These are phyloP conservation scores for Coemansia nantahalensis DNA, from an alignment of 192 early-diverging fungal species.

Conservation along the genomic window DNA sequence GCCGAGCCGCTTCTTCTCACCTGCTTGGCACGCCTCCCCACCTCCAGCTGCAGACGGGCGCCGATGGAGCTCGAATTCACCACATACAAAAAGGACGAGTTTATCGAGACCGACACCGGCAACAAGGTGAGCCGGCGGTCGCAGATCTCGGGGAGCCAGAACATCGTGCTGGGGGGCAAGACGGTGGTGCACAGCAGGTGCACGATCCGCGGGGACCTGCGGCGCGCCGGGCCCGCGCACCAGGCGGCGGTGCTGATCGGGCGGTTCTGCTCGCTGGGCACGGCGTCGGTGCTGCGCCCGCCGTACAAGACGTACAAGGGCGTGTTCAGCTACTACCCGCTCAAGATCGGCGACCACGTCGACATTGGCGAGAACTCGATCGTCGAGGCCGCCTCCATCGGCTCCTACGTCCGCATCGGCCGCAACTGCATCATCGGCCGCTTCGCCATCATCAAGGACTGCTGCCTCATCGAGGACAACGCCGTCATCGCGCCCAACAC, in stretches of 20 bases:
- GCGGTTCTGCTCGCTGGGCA: conserved; percentile 79
- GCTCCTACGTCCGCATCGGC: conserved; percentile 86
- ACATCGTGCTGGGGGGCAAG: conserved; percentile 96
- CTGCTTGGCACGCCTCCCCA: no score
- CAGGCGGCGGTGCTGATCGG: conserved; percentile 91
- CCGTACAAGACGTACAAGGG: conserved; percentile 93
- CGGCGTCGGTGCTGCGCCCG: conserved; percentile 79
- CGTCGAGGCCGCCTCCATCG: conserved; percentile 90
- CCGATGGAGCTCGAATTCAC: conserved; percentile 26
- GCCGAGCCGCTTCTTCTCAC: no score
- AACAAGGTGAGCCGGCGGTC: conserved; percentile 95
- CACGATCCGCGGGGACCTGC: conserved; percentile 92
- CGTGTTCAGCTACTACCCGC: conserved; percentile 93
- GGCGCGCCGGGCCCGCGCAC: conserved; percentile 81
- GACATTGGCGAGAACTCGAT: conserved; percentile 83
- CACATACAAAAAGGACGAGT: conserved; percentile 80
- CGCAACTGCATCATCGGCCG: conserved; percentile 93
- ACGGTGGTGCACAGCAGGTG: conserved; percentile 90
- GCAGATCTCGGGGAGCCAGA: conserved; percentile 91
- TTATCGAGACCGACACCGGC: conserved; percentile 98
- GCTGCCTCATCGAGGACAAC: conserved; percentile 83
- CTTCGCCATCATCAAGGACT: conserved; percentile 97
- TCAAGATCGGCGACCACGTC: conserved; percentile 95
- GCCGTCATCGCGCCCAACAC: conserved; percentile 89
- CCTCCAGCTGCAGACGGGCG: no score